Evolutionary conservation across 2,329 filamentous ascomycete species (phyloP).

Genomic region (Nothopassalora personata): DNA sequence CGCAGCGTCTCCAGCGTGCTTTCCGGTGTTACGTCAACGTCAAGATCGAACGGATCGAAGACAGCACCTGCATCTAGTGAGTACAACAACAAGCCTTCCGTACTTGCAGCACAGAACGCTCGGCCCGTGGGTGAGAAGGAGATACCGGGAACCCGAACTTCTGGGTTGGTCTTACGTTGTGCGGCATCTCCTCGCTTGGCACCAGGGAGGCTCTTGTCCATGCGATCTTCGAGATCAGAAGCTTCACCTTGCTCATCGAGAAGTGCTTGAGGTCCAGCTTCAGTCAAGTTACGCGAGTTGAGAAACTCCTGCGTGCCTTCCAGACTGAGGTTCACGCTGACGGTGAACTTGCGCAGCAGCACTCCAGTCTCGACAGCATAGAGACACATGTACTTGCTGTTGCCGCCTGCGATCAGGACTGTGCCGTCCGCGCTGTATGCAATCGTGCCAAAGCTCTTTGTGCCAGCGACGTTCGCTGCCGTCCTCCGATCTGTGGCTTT

Average conservation of each 20-base stretch:
- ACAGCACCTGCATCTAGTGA: conserved; percentile 76
- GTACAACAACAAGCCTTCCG: conserved; percentile 90
- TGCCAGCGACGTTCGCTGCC: conserved; percentile 83
- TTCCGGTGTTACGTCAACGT: conserved; percentile 86
- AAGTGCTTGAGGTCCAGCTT: conserved; percentile 78
- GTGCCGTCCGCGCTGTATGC: conserved; percentile 88
- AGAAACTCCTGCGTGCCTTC: conserved; percentile 96
- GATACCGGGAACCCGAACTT: conserved; percentile 78
- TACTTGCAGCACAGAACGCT: conserved; percentile 89
- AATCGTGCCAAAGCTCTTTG: conserved; percentile 83
- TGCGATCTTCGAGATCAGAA: conserved; percentile 80
- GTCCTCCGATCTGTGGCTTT: conserved; percentile 83
- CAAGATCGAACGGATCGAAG: conserved; percentile 95
- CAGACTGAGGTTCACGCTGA: conserved; percentile 90
- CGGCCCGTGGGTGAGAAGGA: conserved; percentile 84
- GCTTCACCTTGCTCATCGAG: conserved; percentile 83
- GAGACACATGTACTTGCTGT: conserved; percentile 97
- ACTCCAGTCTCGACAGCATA: conserved; percentile 94
- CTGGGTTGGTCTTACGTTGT: conserved; percentile 66
- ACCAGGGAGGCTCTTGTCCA: conserved; percentile 74
- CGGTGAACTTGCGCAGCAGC: conserved; percentile 88
- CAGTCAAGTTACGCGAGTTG: conserved; percentile 85
- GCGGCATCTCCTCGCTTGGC: conserved; percentile 84
- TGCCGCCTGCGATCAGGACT: conserved; percentile 83
- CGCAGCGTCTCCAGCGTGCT: conserved; percentile 62